Evolutionary conservation across 129 eudicot species (phyloP), one percentile per base, ranked within the genome.

Genomic region (Escallonia herrerae): DNA sequence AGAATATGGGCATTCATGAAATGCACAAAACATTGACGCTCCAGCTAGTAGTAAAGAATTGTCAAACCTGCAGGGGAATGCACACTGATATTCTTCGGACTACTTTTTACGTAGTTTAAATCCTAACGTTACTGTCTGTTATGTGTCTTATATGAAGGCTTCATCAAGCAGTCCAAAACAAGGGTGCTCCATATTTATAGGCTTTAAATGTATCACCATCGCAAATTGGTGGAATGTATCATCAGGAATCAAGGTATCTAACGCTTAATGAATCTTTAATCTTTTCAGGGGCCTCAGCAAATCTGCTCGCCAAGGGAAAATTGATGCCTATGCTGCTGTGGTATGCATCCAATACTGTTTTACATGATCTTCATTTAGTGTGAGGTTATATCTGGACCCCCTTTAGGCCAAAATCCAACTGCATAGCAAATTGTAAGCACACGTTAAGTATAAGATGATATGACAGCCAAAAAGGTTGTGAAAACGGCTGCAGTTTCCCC

Each of bases 261-360:
- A 22, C 33, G 33, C 33, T 22, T 22, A 0, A 22, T 22, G 1
- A 22, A 22, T 22, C 33, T 22, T 22, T 0, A 22, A 22, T 22
- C 58, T 39, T 56, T 58, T 62, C 86, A 93, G 98, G 83, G 95
- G 96, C 15, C 85, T 93, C 53, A 74, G 78, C 71, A 85, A 85
- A 68, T 66, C 85, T 68, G 86, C 84, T 53, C 95, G 96, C 45
- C 80, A 81, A 55, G 89, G 77, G 40, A 77, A 51, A 43, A 70
- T 81, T 41, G 98, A 93, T 78, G 90, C 96, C 62, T 93, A 85
- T 76, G 96, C 98, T 42, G 98, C 98, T 52, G 50, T 77, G 95
- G 98, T 93, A 67, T 53, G 87, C 40, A 65, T 68, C 46, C 6
- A 22, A 1, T n/a, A 56, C 54, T 38, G 14, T 61, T 6, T 9